Evolutionary conservation across 257 asterid genomes (phyloP).

Genomic region (Gentiana macrophylla): DNA sequence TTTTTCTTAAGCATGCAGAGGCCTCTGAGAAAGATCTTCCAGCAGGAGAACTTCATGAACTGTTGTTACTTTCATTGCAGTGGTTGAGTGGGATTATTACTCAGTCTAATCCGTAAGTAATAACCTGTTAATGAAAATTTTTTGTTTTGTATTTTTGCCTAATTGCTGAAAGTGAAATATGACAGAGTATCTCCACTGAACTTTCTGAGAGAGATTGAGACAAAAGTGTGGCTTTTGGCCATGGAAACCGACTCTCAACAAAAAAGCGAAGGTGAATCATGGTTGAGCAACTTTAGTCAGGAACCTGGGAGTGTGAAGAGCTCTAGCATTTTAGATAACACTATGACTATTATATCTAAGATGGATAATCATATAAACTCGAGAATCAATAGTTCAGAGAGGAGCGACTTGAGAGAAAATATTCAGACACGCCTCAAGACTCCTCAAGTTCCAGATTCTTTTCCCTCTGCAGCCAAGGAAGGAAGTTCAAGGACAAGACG

Average conservation of each 20-base stretch:
- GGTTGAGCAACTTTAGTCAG: constrained; percentile 30
- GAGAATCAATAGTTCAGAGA: constrained; percentile 45
- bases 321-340: constrained; percentile 65
- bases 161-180: constrained; percentile 11
- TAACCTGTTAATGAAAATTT: constrained; percentile 5
- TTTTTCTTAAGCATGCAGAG: constrained; percentile 94
- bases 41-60: constrained; percentile 82
- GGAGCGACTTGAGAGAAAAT: constrained; percentile 54
- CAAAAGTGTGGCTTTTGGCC: constrained; percentile 97
- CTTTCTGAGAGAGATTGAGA: constrained; percentile 93
- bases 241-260: constrained; percentile 90
- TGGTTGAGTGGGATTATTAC: constrained; percentile 95
- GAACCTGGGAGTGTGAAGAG: constrained; percentile 64
- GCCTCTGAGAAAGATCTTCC: constrained; percentile 79
- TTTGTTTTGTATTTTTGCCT: constrained; percentile 12
- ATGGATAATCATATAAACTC: constrained; percentile 66
- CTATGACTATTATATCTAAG: constrained; percentile 57
- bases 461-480: constrained; percentile 27
- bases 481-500: constrained; percentile 57
- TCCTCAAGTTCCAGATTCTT: constrained; percentile 39
- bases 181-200: constrained; percentile 76
- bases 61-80: constrained; percentile 78
- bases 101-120: constrained; percentile 67
- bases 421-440: constrained; percentile 46
- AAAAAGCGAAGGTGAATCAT: constrained; percentile 64